Percentiles rank a stretch among this genome's conserved stretches.
Conservation (phyloP, 495 filamentous ascomycete species). For the Sabuloglossum arenarium region DNA sequence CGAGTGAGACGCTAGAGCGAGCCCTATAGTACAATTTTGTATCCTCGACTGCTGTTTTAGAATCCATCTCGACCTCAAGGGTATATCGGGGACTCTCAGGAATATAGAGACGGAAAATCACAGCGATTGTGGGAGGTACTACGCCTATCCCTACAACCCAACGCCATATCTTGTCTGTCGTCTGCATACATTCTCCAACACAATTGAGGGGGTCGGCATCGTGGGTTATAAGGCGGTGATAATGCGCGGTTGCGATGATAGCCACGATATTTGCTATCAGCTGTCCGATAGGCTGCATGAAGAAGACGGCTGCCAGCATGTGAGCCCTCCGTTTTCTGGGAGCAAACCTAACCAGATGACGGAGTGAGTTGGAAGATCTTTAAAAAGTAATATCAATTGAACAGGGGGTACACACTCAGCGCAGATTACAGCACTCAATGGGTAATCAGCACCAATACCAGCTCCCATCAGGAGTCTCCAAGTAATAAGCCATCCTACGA, state of each 20-base stretch:
- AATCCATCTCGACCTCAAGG: constrained; percentile 25
- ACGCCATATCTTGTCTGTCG: constrained; percentile 32
- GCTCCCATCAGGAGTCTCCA: constrained; percentile 18
- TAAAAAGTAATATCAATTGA: not conserved
- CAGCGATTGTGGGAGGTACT: constrained; percentile 35
- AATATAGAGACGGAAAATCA: constrained; percentile 36
- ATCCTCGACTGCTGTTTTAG: constrained; percentile 40
- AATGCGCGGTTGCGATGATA: constrained; percentile 23
- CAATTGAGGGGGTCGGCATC: not conserved
- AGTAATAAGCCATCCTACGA: constrained; percentile 53
- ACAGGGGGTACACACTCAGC: constrained; percentile 23
- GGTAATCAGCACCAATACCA: constrained; percentile 34
- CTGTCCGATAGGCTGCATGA: constrained; percentile 45
- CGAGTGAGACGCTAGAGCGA: not conserved
- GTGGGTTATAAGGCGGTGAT: constrained; percentile 7
- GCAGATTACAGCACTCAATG: constrained; percentile 37
- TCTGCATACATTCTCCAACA: not conserved
- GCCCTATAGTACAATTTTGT: constrained; percentile 30
- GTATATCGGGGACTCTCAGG: constrained; percentile 39
- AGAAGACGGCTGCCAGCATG: constrained; percentile 47
- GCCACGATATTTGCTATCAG: constrained; percentile 35
- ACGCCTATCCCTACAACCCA: constrained; percentile 38
- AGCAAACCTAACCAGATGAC: constrained; percentile 25
- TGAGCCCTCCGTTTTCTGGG: constrained; percentile 32
- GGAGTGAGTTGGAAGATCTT: not conserved